Percentiles rank a stretch among this genome's conserved stretches.
Conservation (phyloP, 1,139 yeast species). For the Geotrichum phurueaensis region DNA sequence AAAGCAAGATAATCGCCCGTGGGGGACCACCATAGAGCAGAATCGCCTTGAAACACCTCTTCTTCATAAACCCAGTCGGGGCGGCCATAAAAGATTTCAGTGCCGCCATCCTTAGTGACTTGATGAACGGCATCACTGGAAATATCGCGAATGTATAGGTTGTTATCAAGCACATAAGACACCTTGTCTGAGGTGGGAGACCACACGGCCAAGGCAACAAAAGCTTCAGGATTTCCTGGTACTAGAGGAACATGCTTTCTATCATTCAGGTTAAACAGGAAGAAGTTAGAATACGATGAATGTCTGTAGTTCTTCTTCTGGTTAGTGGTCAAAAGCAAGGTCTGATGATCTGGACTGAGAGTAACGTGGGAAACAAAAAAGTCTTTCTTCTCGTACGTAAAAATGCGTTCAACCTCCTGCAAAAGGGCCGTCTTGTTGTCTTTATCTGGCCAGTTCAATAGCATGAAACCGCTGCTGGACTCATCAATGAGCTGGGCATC, state of each 20-base stretch:
- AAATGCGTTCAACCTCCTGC: constrained; percentile 12
- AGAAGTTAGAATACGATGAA: constrained; percentile 61
- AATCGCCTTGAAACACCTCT: constrained; percentile 63
- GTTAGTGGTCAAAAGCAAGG: constrained; percentile 50
- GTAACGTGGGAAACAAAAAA: constrained; percentile 26
- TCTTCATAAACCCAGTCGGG: constrained; percentile 98
- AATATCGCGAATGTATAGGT: constrained; percentile 50
- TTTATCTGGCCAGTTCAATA: constrained; percentile 27
- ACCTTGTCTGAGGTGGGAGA: constrained; percentile 65
- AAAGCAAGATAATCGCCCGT: constrained; percentile 60
- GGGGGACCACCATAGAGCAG: constrained; percentile 84
- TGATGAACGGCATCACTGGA: constrained; percentile 30
- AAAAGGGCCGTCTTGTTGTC: constrained; percentile 22
- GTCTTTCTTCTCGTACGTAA: constrained; percentile 21
- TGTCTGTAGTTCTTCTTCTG: constrained; percentile 63
- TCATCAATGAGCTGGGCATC: constrained; percentile 15
- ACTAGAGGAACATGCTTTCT: constrained; percentile 42
- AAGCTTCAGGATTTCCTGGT: constrained; percentile 28
- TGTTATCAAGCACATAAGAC: constrained; percentile 61
- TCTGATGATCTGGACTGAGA: constrained; percentile 39
- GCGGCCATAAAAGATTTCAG: constrained; percentile 68
- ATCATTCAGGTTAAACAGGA: constrained; percentile 48
- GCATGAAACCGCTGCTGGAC: constrained; percentile 16
- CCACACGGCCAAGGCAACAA: constrained; percentile 56
- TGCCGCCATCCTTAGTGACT: constrained; percentile 66